Base-by-base conservation (phyloP, 2,329 filamentous ascomycete species). In the Hypomyces rosellus region DNA sequence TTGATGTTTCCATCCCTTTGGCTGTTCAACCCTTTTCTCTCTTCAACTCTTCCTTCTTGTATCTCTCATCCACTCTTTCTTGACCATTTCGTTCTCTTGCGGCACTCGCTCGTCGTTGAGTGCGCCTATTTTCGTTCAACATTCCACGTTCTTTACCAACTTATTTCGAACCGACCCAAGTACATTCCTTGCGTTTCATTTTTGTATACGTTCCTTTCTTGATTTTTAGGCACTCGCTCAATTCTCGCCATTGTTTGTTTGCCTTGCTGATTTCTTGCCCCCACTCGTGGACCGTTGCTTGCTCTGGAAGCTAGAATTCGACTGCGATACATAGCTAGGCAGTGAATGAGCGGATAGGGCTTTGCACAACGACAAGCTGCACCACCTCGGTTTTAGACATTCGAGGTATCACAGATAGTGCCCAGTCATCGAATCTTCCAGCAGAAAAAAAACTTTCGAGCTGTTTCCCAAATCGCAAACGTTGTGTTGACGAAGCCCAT, bases 101-200 rank as follows among this genome's bases (percentile, higher is more conserved):
- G 43, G 47, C 39, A 40, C 43, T 39, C 38, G 43, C 20, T 30
- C 25, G 34, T 11, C 30, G 20, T 38, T 22, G 45, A 22, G 16
- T 37, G 16, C 47, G 46, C 34, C 41, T 30, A 16, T 52, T 49
- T 50, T 30, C 49, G 40, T 33, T 49, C 46, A 22, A 22, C 42
- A 50, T 49, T 46, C 50, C 50, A 52, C 50, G 42, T 52, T 52
- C 50, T 42, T 52, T 49, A 52, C 41, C 50, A 37, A 49, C 49
- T 47, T 46, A 42, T 48, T 52, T 52, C 50, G 34, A 34, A 46
- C 47, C 30, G 42, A 41, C 50, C 50, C 15, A 44, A 48, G 30
- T 46, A 49, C 50, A 49, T 52, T 52, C 50, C 46, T 52, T 52
- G 42, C 8, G 5, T 50, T 45, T 37, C 14, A 47, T 52, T 49